A percentile compares a stretch with the other conserved stretches of the same genome.
Conservation (phyloP, 2,329 filamentous ascomycete species). For the Endothia cerciana region DNA sequence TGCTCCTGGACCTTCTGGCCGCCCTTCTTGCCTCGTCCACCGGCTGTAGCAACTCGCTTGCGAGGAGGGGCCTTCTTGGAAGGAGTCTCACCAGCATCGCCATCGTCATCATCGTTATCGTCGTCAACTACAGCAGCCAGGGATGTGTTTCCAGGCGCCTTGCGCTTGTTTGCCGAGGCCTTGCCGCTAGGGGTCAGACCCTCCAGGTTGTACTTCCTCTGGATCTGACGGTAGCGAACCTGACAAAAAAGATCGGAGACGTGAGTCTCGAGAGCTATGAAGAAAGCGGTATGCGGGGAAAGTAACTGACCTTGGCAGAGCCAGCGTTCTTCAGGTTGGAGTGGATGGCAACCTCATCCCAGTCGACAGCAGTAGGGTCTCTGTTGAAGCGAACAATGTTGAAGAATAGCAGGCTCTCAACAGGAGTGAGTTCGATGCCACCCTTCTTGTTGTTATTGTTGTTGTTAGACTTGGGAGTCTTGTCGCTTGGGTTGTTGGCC, state of each 20-base stretch:
- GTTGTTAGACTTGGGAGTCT: neutral
- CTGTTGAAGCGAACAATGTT: slow-evolving; percentile 26
- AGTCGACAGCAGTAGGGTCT: slow-evolving; percentile 2
- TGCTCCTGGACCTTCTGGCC: slow-evolving; percentile 2
- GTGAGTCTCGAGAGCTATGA: neutral
- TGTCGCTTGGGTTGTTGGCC: neutral
- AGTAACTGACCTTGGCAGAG: slow-evolving; percentile 17
- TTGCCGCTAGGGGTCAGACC: neutral
- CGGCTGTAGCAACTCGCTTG: slow-evolving; percentile 7
- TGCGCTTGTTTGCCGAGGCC: neutral
- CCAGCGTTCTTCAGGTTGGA: slow-evolving; percentile 24
- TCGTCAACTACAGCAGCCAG: neutral
- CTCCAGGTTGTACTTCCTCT: slow-evolving; percentile 18
- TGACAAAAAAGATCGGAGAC: neutral
- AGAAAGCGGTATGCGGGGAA: neutral
- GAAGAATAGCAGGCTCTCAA: slow-evolving; percentile 24
- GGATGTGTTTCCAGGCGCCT: neutral
- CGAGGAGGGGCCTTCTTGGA: slow-evolving; percentile 1
- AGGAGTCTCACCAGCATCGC: slow-evolving; percentile 2
- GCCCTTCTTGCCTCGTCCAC: neutral
- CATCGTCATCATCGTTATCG: neutral
- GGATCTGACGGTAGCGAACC: slow-evolving; percentile 26
- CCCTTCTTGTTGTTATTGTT: neutral
- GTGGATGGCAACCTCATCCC: slow-evolving; percentile 15
- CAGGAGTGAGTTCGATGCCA: slow-evolving; percentile 15